Percentiles rank a stretch among this genome's conserved stretches.
Evolutionary conservation across 106 monocot genomes (phyloP).

Genomic region (Platanthera zijinensis): DNA sequence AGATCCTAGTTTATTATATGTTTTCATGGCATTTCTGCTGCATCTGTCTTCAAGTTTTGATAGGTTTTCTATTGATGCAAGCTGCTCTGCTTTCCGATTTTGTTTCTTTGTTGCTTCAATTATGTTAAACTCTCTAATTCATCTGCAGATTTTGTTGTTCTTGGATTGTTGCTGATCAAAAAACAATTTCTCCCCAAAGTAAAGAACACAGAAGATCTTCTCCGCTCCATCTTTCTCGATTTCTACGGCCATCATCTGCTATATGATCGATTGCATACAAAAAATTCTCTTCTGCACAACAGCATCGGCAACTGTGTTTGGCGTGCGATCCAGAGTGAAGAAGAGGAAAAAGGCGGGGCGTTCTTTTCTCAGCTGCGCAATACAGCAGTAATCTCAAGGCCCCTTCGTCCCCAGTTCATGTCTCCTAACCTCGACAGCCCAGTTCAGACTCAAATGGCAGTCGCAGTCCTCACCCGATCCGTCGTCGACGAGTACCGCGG

Average conservation of each 20-base stretch:
- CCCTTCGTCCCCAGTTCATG: slow-evolving; percentile 13
- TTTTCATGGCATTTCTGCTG: background rate
- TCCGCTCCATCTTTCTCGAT: background rate
- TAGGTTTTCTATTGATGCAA: too few relatives aligned
- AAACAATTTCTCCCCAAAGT: slow-evolving; percentile 20
- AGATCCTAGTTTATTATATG: background rate
- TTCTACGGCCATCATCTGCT: background rate
- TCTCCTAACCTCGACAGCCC: slow-evolving; percentile 55
- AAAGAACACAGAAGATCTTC: background rate
- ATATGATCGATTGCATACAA: slow-evolving; percentile 25
- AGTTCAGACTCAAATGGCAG: slow-evolving; percentile 60
- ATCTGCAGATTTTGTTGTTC: slow-evolving; percentile 9
- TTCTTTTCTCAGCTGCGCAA: background rate
- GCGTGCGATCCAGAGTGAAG: slow-evolving; percentile 38
- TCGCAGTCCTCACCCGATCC: slow-evolving; percentile 26
- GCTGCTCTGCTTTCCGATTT: background rate
- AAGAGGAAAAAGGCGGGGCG: slow-evolving; percentile 27
- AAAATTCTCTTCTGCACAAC: slow-evolving; percentile 21
- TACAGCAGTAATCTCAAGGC: slow-evolving; percentile 1
- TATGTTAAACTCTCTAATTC: background rate
- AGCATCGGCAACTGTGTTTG: slow-evolving; percentile 29
- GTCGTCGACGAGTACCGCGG: slow-evolving; percentile 19
- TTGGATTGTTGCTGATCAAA: background rate
- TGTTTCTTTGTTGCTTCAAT: background rate
- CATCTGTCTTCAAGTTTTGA: too few relatives aligned